Evolutionary conservation across 768 basidiomycete genomes (phyloP), one percentile per base, ranked within the genome.

Genomic region (Leccinum imitatum): DNA sequence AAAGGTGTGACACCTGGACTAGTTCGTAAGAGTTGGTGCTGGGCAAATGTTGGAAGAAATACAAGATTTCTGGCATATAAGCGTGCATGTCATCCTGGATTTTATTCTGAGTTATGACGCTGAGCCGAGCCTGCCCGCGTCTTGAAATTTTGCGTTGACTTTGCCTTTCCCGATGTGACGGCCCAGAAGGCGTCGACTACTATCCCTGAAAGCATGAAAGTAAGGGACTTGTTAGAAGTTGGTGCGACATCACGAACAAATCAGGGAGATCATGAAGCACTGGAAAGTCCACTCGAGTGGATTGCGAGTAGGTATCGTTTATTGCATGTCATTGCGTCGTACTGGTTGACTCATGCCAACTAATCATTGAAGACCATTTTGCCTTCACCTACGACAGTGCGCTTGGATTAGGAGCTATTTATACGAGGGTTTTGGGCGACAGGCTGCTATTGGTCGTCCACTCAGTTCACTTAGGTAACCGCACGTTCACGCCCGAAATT

Each of bases 371-470:
- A n/a, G 7, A 44, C n/a, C n/a, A 44, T 8, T 44, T 41, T 9
- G 15, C 41, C 41, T n/a, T 8, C 39, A n/a, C 44, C 44, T 19
- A 39, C 6, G 50, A 59, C 17, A 61, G 50, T 23, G 55, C 58
- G 25, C 17, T 60, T 44, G n/a, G 8, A 37, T 76, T 85, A 1
- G 87, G 85, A 27, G 83, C 80, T 3, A 73, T 93, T 9, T 93
- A n/a, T 98, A 98, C 69, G 96, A 97, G 46, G 5, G 97, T 90
- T 95, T 93, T 69, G 88, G 87, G 2, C 77, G 96, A 4, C 79
- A 84, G 19, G 95, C 97, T 69, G 68, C 85, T 0, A 98, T 98
- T 74, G 96, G 96, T 15, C 80, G 81, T 21, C 33, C 13, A 33
- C 98, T 11, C n/a, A n/a, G n/a, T 19, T 10, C 9, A 19, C 94